Percentiles rank a stretch among this genome's conserved stretches.
phyloP scores from a whole-genome alignment of 2,329 filamentous ascomycete genomes.

The Fusarium sp. region DNA sequence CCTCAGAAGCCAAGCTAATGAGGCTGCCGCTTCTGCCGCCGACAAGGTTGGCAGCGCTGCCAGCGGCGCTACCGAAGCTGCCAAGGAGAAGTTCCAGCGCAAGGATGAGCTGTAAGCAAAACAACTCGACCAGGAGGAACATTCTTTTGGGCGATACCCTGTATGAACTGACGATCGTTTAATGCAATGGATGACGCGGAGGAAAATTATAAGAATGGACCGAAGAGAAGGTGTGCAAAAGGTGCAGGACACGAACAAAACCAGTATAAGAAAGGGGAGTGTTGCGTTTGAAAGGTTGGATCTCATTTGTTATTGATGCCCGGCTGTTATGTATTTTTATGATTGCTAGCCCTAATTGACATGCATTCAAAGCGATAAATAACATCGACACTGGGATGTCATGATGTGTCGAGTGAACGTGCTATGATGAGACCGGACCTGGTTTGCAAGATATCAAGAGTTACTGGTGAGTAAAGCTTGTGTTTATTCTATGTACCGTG shows the following conservation, averaged over 20 bases:
- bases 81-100: constrained; percentile 53
- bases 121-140: constrained; percentile 26
- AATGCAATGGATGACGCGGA: constrained; percentile 36
- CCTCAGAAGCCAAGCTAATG: constrained; percentile 51
- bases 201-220: constrained; percentile 25
- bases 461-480: background rate
- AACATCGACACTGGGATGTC: no score
- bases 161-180: constrained; percentile 45
- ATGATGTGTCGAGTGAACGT: no score
- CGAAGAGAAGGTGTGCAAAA: constrained; percentile 9
- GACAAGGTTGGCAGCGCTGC: constrained; percentile 53
- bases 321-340: constrained; percentile 34
- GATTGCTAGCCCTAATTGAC: constrained; percentile 30
- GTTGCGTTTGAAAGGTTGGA: constrained; percentile 40
- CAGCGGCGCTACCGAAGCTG: constrained; percentile 56
- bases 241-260: constrained; percentile 25
- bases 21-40: constrained; percentile 49
- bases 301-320: constrained; percentile 34
- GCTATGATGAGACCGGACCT: no score
- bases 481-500: background rate
- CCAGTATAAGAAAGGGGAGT: constrained; percentile 14
- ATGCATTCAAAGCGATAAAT: constrained; percentile 6
- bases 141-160: constrained; percentile 48
- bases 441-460: background rate
- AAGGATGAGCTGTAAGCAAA: constrained; percentile 55